These are phyloP conservation scores for Rubia balearica DNA, from an alignment of 305 asterid species.

Conservation along the genomic window DNA sequence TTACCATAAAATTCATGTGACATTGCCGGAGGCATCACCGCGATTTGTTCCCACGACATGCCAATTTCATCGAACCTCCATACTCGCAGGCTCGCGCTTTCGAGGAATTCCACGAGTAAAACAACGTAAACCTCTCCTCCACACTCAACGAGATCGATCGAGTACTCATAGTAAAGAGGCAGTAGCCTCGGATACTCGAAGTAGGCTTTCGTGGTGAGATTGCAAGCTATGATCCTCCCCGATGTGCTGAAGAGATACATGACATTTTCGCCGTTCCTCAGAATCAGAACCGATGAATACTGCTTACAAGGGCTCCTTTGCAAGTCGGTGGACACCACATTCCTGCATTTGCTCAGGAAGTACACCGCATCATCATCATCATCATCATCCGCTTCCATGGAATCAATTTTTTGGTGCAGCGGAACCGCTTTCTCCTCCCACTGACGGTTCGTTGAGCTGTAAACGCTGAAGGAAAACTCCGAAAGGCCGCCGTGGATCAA, in stretches of 20 bases:
- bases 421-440: slow-evolving; percentile 43
- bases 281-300: slow-evolving; percentile 48
- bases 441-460: slow-evolving; percentile 28
- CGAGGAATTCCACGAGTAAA: slow-evolving; percentile 58
- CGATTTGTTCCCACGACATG: slow-evolving; percentile 47
- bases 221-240: slow-evolving; percentile 59
- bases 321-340: slow-evolving; percentile 54
- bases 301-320: slow-evolving; percentile 71
- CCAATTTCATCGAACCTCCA: slow-evolving; percentile 53
- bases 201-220: slow-evolving; percentile 29
- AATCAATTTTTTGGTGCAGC: slow-evolving; percentile 24
- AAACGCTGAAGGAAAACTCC: slow-evolving; percentile 35
- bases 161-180: slow-evolving; percentile 54
- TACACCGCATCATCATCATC: slow-evolving; percentile 39
- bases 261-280: slow-evolving; percentile 30
- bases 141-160: slow-evolving; percentile 66
- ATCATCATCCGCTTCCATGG: slow-evolving; percentile 19
- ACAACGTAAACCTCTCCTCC: slow-evolving; percentile 48
- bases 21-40: slow-evolving; percentile 68
- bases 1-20: slow-evolving; percentile 56
- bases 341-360: slow-evolving; percentile 71
- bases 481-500: slow-evolving; percentile 47
- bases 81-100: slow-evolving; percentile 52
- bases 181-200: slow-evolving; percentile 64
- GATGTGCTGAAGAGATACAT: slow-evolving; percentile 54